Percentiles rank a stretch among this genome's conserved stretches.
These are phyloP conservation scores for Fusarium solani-melongenae DNA, from an alignment of 2,329 filamentous ascomycete genomes.

Conservation along the genomic window DNA sequence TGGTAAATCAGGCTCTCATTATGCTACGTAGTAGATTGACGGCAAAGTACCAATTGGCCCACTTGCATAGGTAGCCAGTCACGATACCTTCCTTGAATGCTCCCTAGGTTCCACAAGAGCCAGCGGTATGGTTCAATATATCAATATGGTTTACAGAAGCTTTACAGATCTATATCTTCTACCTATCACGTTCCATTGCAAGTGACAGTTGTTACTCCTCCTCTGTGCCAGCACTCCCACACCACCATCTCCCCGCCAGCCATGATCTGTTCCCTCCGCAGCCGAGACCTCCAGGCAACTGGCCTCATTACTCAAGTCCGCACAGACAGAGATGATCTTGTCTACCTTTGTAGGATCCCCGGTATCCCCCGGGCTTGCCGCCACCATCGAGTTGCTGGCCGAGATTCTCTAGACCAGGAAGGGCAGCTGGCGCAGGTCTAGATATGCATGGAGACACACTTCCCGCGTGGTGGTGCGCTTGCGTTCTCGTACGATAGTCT, in stretches of 20 bases:
- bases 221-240: not conserved
- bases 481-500: not conserved
- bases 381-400: not conserved
- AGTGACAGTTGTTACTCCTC: not conserved
- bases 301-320: not conserved
- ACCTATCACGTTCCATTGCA: not conserved
- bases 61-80: not conserved
- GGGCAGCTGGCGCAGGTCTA: constrained; percentile 2
- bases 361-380: constrained; percentile 8
- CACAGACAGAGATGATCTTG: constrained; percentile 9
- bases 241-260: not conserved
- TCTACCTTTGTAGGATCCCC: not conserved
- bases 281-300: not conserved
- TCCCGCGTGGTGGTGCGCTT: not conserved
- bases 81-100: not conserved
- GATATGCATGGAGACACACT: not conserved
- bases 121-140: not conserved
- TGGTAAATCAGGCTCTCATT: not conserved
- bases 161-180: not conserved
- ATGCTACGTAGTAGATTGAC: not conserved
- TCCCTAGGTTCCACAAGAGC: not conserved
- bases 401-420: constrained; percentile 1
- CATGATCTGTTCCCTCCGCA: not conserved
- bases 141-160: not conserved
- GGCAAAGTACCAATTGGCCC: not conserved